Evolutionary conservation across 2,329 filamentous ascomycete genomes (phyloP), one percentile per base, ranked within the genome.

Genomic region (Fusarium multiceps): DNA sequence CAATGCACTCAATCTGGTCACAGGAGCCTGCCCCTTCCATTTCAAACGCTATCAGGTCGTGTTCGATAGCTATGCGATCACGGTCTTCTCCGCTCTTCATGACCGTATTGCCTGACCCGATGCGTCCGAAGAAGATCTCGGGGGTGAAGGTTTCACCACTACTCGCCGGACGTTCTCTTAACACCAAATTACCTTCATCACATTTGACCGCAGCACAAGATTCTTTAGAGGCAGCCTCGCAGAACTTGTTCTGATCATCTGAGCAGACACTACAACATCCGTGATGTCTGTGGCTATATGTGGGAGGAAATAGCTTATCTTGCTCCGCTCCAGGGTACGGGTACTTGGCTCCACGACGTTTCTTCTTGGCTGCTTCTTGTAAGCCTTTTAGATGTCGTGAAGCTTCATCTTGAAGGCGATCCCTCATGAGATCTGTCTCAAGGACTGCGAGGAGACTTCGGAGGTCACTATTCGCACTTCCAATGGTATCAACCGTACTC

Each of bases 51-150:
- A 78, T 73, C 0, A 75, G 49, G 0, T 51, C 10, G 0, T 72
- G 46, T 40, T 42, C 7, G 3, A 2, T 2, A 23, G 32, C 74
- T 11, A 82, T 61, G 1, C 48, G 16, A 47, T 83, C 81, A 7
- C 82, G 74, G 6, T 77, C 63, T 2, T 65, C 25, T 5, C 75
- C 78, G 9, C 75, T 76, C 46, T 79, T 82, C 55, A 84, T 79
- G 0, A 83, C 78, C 13, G 60, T 69, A 27, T 83, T 76, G 5
- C 74, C 80, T 0, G 81, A 82, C 1, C 74, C 81, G 3, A 83
- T 74, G 0, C 63, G 18, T 10, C 30, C 57, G 0, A 28, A 7
- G 7, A 59, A 48, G 0, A 59, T 30, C 6, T 23, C 12, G 10
- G 51, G 57, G 0, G 6, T 27, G 8, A 59, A 27, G 1, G 4